A percentile compares a stretch with the other conserved stretches of the same genome.
phyloP scores from a whole-genome alignment of 2,329 filamentous ascomycete species.

The Neonectria magnoliae region DNA sequence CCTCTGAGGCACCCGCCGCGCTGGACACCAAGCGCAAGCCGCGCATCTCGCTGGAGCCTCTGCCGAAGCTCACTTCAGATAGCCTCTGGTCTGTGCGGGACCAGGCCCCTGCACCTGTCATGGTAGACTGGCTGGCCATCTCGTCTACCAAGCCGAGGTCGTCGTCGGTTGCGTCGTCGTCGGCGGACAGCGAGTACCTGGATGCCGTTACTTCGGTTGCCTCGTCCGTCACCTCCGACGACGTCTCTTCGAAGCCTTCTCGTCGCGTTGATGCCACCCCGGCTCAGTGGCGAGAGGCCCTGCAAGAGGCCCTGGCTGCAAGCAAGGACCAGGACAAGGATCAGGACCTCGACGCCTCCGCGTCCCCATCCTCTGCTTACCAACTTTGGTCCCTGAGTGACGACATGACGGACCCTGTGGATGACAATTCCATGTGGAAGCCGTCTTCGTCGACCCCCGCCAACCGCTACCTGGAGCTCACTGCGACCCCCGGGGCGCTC shows the following conservation, averaged over 20 bases:
- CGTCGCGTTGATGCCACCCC: constrained; percentile 39
- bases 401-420: constrained; percentile 4
- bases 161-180: constrained; percentile 33
- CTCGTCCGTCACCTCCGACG: constrained; percentile 27
- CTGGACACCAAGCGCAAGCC: constrained; percentile 48
- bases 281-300: constrained; percentile 52
- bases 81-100: constrained; percentile 48
- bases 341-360: constrained; percentile 17
- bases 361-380: constrained; percentile 31
- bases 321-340: constrained; percentile 24
- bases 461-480: constrained; percentile 34
- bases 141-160: constrained; percentile 34
- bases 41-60: constrained; percentile 42
- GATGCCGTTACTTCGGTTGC: constrained; percentile 9
- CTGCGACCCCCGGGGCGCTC: constrained; percentile 28
- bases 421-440: constrained; percentile 33
- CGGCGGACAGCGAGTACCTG: constrained; percentile 28
- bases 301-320: constrained; percentile 41
- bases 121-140: constrained; percentile 37
- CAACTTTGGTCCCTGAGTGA: constrained; percentile 40
- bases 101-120: constrained; percentile 25
- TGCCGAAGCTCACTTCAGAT: constrained; percentile 46
- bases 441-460: constrained; percentile 22
- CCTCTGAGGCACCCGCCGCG: constrained; percentile 37
- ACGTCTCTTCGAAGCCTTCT: constrained; percentile 5